Evolutionary conservation across 2,329 filamentous ascomycete species (phyloP).

Genomic region (Aspergillus transmontanensis): DNA sequence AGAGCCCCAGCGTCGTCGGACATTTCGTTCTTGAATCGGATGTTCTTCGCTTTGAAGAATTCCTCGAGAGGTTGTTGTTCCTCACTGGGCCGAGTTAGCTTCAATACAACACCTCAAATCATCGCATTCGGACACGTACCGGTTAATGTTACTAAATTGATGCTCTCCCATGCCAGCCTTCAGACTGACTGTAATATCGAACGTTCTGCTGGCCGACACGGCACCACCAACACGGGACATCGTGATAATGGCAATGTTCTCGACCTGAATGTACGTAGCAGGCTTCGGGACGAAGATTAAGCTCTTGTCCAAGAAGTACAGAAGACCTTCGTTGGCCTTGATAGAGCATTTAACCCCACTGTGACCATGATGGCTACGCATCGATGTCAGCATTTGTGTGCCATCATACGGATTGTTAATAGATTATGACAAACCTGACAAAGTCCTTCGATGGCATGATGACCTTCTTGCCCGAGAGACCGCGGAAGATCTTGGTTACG

Average conservation of each 20-base stretch:
- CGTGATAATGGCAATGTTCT: constrained; percentile 86
- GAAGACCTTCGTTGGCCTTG: constrained; percentile 96
- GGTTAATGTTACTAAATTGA: constrained; percentile 99
- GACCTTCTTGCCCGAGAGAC: constrained; percentile 91
- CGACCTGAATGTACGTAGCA: constrained; percentile 94
- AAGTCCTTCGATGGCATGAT: constrained; percentile 94
- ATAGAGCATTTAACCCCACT: constrained; percentile 99
- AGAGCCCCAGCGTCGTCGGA: constrained; percentile 76
- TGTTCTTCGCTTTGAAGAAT: constrained; percentile 94
- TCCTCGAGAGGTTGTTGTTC: constrained; percentile 95
- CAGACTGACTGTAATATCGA: constrained; percentile 91
- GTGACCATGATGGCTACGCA: constrained; percentile 77
- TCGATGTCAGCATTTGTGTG: constrained; percentile 6
- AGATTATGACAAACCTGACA: constrained; percentile 59
- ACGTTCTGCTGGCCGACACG: constrained; percentile 90
- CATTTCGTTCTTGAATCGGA: constrained; percentile 98
- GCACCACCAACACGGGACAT: constrained; percentile 95
- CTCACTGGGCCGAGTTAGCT: constrained; percentile 57
- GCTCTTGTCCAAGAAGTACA: constrained; percentile 96
- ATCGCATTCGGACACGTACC: constrained; percentile 45
- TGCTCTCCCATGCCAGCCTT: constrained; percentile 86
- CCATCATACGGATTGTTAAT: too few relatives aligned
- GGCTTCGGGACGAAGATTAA: constrained; percentile 99
- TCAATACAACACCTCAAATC: neutral
- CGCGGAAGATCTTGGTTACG: constrained; percentile 92